These are phyloP conservation scores for Pestalotiopsis sp. DNA, from an alignment of 2,329 filamentous ascomycete genomes.

Conservation along the genomic window DNA sequence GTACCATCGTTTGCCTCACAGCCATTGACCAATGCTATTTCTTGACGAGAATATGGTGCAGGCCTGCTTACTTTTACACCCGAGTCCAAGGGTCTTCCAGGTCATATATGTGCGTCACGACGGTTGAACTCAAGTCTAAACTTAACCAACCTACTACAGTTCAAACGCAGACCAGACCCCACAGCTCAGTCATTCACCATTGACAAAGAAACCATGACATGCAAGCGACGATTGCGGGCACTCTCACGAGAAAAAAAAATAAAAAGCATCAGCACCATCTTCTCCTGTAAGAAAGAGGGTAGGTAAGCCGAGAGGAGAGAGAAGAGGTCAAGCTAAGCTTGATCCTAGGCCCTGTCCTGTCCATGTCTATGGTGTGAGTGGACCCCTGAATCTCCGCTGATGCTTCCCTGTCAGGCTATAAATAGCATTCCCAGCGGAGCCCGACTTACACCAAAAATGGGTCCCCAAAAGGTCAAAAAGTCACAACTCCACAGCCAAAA, in stretches of 20 bases:
- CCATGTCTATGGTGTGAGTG: conserved; percentile 5
- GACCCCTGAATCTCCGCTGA: not conserved
- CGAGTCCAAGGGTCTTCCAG: not conserved
- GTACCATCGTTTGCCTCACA: not conserved
- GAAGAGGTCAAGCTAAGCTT: not conserved
- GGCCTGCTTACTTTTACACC: not conserved
- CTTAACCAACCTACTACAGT: too few relatives aligned
- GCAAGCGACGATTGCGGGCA: too few relatives aligned
- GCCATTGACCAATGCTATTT: conserved; percentile 10
- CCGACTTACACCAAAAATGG: not conserved
- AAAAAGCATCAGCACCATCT: too few relatives aligned
- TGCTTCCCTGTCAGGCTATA: conserved; percentile 6
- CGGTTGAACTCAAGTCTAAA: not conserved
- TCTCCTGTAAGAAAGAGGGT: not conserved
- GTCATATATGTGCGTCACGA: not conserved
- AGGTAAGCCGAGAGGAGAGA: not conserved
- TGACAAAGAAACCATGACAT: too few relatives aligned
- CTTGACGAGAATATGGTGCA: not conserved
- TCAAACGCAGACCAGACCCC: too few relatives aligned
- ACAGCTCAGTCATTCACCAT: too few relatives aligned
- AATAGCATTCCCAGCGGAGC: not conserved
- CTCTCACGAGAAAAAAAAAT: too few relatives aligned
- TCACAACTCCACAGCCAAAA: not conserved
- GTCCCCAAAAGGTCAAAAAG: not conserved
- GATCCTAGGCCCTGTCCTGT: not conserved